A percentile compares a stretch with the other conserved stretches of the same genome.
These are phyloP conservation scores for Sequoiadendron giganteum DNA, from an alignment of 75 land plant species.

Conservation along the genomic window DNA sequence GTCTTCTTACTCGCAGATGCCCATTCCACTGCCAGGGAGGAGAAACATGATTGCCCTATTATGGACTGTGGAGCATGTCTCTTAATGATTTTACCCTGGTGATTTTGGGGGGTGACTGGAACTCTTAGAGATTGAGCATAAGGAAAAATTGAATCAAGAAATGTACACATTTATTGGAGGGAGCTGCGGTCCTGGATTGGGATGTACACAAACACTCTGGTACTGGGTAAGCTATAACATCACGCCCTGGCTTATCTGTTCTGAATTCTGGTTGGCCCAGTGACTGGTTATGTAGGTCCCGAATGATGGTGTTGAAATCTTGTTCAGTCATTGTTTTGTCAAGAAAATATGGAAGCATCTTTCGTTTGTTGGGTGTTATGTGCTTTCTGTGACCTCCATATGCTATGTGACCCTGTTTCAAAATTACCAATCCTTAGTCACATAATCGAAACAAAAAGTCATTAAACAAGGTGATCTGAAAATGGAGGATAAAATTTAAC, in stretches of 20 bases:
- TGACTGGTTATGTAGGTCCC: constrained; percentile 46
- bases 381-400: constrained; percentile 72
- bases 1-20: not conserved
- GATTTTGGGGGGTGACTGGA: not conserved
- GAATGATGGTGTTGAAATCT: constrained; percentile 50
- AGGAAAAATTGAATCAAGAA: not conserved
- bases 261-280: constrained; percentile 61
- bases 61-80: too few species aligned
- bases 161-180: not conserved
- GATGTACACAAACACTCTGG: constrained; percentile 71
- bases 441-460: not conserved
- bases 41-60: not conserved
- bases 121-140: not conserved
- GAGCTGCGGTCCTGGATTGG: not conserved
- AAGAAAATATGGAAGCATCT: constrained; percentile 57
- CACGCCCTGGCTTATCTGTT: constrained; percentile 37
- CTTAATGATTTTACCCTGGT: not conserved
- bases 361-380: constrained; percentile 76
- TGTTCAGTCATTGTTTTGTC: constrained; percentile 40
- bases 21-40: not conserved
- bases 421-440: not conserved
- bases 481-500: constrained; percentile 14
- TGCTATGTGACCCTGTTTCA: constrained; percentile 67
- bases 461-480: not conserved
- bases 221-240: constrained; percentile 59